Percentiles rank a stretch among this genome's conserved stretches.
Conservation (phyloP, 2,329 filamentous ascomycete species). For the Zasmidium angulare region DNA sequence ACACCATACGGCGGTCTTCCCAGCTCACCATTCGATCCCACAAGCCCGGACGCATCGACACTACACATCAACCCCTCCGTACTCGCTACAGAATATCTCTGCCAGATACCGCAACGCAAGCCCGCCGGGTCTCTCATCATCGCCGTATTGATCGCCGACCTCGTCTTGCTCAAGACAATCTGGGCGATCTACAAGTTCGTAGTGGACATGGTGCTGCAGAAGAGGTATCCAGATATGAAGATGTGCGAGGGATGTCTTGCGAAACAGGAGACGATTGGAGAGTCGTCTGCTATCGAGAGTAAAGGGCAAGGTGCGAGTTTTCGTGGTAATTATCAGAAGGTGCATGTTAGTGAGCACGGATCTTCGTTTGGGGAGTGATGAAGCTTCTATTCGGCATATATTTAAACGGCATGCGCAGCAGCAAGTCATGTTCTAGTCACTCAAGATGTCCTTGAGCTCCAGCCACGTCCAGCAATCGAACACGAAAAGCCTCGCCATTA, state of each 20-base stretch:
- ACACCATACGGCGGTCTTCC: not conserved
- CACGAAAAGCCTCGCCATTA: too few relatives aligned
- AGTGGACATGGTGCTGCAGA: not conserved
- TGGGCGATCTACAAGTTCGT: slow-evolving; percentile 15
- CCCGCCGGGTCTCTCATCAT: slow-evolving; percentile 15
- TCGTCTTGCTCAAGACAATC: slow-evolving; percentile 21
- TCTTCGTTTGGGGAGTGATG: not conserved
- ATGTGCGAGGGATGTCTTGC: not conserved
- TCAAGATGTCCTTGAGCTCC: too few relatives aligned
- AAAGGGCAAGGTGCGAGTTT: not conserved
- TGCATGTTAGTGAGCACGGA: not conserved
- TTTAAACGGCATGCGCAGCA: too few relatives aligned
- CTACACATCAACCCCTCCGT: slow-evolving; percentile 12
- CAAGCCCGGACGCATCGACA: not conserved
- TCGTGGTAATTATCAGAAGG: not conserved
- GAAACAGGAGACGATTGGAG: not conserved
- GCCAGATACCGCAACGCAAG: slow-evolving; percentile 21
- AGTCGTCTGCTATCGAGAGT: not conserved
- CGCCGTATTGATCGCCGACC: slow-evolving; percentile 18
- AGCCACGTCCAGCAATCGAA: too few relatives aligned
- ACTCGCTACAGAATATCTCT: slow-evolving; percentile 15
- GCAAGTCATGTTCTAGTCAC: too few relatives aligned
- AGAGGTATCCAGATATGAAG: not conserved
- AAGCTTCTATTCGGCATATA: too few relatives aligned
- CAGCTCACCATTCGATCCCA: not conserved